Evolutionary conservation across 2,329 filamentous ascomycete genomes (phyloP), one percentile per base, ranked within the genome.

Genomic region (Penicillium sp.): DNA sequence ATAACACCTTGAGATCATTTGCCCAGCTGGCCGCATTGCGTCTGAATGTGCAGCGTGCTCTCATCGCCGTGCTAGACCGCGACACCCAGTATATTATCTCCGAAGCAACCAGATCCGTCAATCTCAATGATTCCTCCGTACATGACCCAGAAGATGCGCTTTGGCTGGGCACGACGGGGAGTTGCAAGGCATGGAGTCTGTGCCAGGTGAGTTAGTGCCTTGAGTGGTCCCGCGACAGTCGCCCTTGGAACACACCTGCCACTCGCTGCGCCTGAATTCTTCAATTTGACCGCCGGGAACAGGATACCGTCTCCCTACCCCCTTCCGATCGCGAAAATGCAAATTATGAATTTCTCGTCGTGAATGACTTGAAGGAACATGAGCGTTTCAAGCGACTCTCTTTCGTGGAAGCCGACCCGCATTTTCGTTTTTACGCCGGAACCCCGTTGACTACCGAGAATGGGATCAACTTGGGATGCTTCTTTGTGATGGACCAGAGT

Each of bases 361-460:
- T 71, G 38, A 56, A 60, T 27, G 67, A 73, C 44, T 40, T 71
- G 25, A 44, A 48, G 18, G 45, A 61, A 18, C 50, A 71, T 44
- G 57, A 66, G 6, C 55, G 51, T 13, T 71, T 64, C 39, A 63
- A 61, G 29, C 35, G 57, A 5, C 51, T 64, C 26, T 45, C 54
- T 1, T 63, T 67, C 18, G 66, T 70, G 1, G 44, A 51, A 3
- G 53, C 44, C 0, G 44, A 57, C 1, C 63, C 64, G 0, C 44
- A 59, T 20, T 58, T 68, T 18, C 60, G 62, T 30, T 79, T 79
- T 51, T 76, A 77, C 41, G 75, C 74, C 4, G 74, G 74, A 12
- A 78, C 81, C 0, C 80, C 80, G 0, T 75, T 84, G 37, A 70
- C 72, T 16, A 78, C 75, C 2, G 71, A 71, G 0, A 72, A 70